phyloP scores from a whole-genome alignment of 108 stramenopile genomes.

The Discostella stelligeroides region DNA sequence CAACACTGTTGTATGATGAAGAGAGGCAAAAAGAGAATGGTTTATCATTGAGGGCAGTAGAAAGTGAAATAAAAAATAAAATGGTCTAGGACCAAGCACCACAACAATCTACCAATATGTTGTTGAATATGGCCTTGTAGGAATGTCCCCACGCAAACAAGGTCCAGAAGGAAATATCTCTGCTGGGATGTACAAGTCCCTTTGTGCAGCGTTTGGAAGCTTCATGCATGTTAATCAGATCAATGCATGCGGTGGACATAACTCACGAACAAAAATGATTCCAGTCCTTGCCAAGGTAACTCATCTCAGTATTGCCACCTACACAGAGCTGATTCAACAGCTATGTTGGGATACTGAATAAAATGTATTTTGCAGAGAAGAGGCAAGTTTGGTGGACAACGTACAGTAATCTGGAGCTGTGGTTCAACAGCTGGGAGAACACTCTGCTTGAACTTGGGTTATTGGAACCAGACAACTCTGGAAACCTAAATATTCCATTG shows the following conservation, averaged over 20 bases:
- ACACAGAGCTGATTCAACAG: background rate
- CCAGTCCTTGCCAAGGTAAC: background rate
- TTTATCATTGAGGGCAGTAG: background rate
- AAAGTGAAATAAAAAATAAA: background rate
- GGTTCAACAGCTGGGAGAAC: conserved; percentile 10
- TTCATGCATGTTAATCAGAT: conserved; percentile 14
- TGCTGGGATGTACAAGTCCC: background rate
- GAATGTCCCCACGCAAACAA: background rate
- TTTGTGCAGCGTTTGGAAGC: background rate
- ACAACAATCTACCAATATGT: conserved; percentile 1
- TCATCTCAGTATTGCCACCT: background rate
- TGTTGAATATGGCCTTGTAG: background rate
- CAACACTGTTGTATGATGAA: background rate
- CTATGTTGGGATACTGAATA: background rate
- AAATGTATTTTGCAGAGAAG: background rate
- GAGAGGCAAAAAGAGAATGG: background rate
- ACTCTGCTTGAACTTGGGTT: background rate
- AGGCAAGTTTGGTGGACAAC: background rate
- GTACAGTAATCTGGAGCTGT: background rate
- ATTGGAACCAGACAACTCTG: background rate
- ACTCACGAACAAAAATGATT: background rate
- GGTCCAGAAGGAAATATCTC: background rate
- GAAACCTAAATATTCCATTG: background rate
- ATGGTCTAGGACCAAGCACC: background rate
- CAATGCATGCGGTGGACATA: background rate